Evolutionary conservation across 1,139 yeast species (phyloP).

Genomic region (Diutina sp.): DNA sequence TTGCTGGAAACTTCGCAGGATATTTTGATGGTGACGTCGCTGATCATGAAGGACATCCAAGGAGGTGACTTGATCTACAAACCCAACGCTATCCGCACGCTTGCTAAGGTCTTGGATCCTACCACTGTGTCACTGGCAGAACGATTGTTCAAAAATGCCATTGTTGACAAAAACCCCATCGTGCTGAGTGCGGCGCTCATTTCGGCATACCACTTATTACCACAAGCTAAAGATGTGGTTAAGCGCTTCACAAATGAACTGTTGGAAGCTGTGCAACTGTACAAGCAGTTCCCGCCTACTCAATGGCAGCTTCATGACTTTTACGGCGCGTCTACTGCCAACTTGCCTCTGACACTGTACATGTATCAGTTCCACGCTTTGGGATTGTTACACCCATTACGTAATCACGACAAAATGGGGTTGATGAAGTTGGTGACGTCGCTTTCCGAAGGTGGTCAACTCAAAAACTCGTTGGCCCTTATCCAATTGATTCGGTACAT

Average conservation of each 20-base stretch:
- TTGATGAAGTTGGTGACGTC: conserved; percentile 82
- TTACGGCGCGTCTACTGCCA: conserved; percentile 36
- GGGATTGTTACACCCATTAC: conserved; percentile 77
- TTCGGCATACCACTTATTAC: conserved; percentile 79
- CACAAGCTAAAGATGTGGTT: conserved; percentile 83
- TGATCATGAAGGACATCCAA: conserved; percentile 96
- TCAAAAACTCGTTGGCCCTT: conserved; percentile 65
- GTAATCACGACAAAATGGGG: conserved; percentile 91
- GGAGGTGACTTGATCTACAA: conserved; percentile 76
- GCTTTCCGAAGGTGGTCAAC: conserved; percentile 46
- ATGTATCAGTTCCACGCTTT: conserved; percentile 94
- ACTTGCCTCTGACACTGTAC: conserved; percentile 54
- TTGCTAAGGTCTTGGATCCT: conserved; percentile 81
- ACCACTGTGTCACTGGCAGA: conserved; percentile 92
- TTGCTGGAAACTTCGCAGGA: conserved; percentile 76
- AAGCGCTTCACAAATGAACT: conserved; percentile 91
- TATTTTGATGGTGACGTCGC: conserved; percentile 92
- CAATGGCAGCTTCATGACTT: conserved; percentile 43
- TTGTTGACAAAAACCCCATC: conserved; percentile 82
- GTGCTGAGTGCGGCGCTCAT: conserved; percentile 89
- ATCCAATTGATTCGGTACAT: conserved; percentile 80
- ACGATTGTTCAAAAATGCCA: conserved; percentile 82
- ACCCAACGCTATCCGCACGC: conserved; percentile 90
- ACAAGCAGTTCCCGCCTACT: conserved; percentile 51
- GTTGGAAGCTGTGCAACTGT: conserved; percentile 69